phyloP scores from a whole-genome alignment of 768 basidiomycete genomes.

The Phylloporus sp. region DNA sequence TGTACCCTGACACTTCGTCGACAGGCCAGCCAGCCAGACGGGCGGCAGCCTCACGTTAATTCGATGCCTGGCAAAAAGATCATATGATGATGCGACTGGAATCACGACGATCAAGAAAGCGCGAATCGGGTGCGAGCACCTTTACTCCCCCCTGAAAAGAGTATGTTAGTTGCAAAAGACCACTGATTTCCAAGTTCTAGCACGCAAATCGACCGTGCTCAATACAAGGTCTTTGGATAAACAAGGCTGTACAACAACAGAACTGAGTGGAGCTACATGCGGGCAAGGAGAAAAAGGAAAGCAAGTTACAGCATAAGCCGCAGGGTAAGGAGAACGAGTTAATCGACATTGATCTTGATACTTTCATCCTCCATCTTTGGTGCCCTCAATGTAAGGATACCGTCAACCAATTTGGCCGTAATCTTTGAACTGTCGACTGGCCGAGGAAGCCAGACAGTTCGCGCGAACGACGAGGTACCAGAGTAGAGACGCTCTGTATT shows the following conservation, averaged over 20 bases:
- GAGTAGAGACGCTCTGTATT: constrained; percentile 58
- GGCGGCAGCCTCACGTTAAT: not conserved
- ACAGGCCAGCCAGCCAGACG: not conserved
- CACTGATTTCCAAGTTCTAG: no score
- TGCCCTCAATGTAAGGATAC: constrained; percentile 59
- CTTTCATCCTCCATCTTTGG: constrained; percentile 58
- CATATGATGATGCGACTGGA: no score
- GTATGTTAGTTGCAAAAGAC: no score
- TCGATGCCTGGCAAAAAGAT: no score
- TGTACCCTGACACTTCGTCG: not conserved
- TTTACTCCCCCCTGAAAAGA: no score
- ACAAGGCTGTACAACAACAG: not conserved
- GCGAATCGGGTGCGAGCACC: no score
- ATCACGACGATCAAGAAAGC: no score
- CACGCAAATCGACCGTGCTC: no score
- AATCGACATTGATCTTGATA: constrained; percentile 43
- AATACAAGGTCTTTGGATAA: not conserved
- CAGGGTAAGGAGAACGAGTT: not conserved
- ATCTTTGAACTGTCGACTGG: constrained; percentile 55
- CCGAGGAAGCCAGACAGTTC: constrained; percentile 69
- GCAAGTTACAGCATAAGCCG: not conserved
- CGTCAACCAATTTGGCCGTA: constrained; percentile 60
- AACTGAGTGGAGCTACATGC: constrained; percentile 9
- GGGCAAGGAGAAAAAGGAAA: no score
- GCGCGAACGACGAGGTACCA: constrained; percentile 51